These are phyloP conservation scores for Daldinia decipiens DNA, from an alignment of 495 filamentous ascomycete species.

Conservation along the genomic window DNA sequence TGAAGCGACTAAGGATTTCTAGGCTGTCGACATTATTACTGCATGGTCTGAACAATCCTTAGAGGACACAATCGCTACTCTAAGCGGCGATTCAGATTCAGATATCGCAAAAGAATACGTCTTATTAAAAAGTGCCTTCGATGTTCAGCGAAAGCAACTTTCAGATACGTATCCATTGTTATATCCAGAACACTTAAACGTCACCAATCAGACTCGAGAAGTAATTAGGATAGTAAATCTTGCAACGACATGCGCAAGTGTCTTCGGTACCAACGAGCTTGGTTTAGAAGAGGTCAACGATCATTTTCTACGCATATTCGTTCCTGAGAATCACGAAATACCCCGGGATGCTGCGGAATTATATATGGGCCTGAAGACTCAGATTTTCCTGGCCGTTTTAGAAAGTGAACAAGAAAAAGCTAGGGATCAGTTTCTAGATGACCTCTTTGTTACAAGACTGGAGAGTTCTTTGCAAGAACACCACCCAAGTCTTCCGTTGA, in stretches of 20 bases:
- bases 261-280: slow-evolving; percentile 86
- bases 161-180: slow-evolving; percentile 76
- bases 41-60: slow-evolving; percentile 56
- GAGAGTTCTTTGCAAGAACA: slow-evolving; percentile 70
- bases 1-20: slow-evolving; percentile 26
- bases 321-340: slow-evolving; percentile 77
- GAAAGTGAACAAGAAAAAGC: slow-evolving; percentile 68
- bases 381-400: slow-evolving; percentile 77
- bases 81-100: slow-evolving; percentile 76
- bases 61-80: slow-evolving; percentile 71
- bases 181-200: slow-evolving; percentile 74
- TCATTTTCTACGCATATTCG: slow-evolving; percentile 84
- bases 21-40: slow-evolving; percentile 59
- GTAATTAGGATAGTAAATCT: slow-evolving; percentile 88
- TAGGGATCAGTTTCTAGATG: slow-evolving; percentile 73
- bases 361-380: slow-evolving; percentile 86
- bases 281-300: slow-evolving; percentile 85
- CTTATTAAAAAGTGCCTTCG: slow-evolving; percentile 80
- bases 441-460: slow-evolving; percentile 77
- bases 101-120: slow-evolving; percentile 84
- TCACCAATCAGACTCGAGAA: slow-evolving; percentile 64
- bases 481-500: slow-evolving; percentile 72
- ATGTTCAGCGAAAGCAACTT: slow-evolving; percentile 82
- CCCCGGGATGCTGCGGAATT: slow-evolving; percentile 76
- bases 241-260: slow-evolving; percentile 82